Conservation (phyloP, 768 basidiomycete genomes). For the Kwoniella sp. region DNA sequence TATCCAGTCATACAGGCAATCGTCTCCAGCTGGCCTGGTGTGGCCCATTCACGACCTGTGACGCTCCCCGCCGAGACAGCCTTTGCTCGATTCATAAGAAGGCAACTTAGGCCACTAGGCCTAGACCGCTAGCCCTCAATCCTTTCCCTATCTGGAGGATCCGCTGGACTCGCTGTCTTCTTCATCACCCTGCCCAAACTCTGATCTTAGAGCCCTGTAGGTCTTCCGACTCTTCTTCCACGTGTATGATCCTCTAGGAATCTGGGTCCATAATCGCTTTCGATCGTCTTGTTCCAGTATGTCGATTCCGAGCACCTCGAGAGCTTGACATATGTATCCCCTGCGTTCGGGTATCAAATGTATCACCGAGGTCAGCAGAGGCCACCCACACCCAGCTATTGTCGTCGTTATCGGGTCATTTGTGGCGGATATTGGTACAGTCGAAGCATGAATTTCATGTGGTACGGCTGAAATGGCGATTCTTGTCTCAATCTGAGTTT, state of each 20-base stretch:
- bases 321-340: constrained; percentile 26
- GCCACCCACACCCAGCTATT: too few relatives aligned
- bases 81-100: too few relatives aligned
- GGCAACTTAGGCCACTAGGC: too few relatives aligned
- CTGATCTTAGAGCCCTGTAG: not conserved
- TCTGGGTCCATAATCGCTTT: constrained; percentile 21
- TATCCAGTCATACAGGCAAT: too few relatives aligned
- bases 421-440: too few relatives aligned
- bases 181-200: not conserved
- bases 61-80: too few relatives aligned
- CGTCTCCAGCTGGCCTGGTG: too few relatives aligned
- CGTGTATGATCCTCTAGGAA: constrained; percentile 6
- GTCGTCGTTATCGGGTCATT: too few relatives aligned
- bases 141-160: too few relatives aligned
- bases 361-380: not conserved
- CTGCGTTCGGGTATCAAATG: constrained; percentile 6
- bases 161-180: not conserved
- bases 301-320: constrained; percentile 11
- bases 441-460: not conserved
- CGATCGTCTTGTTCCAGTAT: constrained; percentile 13
- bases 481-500: not conserved
- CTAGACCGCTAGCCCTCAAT: too few relatives aligned
- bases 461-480: not conserved
- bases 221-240: constrained; percentile 8
- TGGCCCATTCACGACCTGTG: too few relatives aligned